A percentile compares a stretch with the other conserved stretches of the same genome.
Evolutionary conservation across 2,329 filamentous ascomycete species (phyloP).

Genomic region (Dryadomyces quercivorus): DNA sequence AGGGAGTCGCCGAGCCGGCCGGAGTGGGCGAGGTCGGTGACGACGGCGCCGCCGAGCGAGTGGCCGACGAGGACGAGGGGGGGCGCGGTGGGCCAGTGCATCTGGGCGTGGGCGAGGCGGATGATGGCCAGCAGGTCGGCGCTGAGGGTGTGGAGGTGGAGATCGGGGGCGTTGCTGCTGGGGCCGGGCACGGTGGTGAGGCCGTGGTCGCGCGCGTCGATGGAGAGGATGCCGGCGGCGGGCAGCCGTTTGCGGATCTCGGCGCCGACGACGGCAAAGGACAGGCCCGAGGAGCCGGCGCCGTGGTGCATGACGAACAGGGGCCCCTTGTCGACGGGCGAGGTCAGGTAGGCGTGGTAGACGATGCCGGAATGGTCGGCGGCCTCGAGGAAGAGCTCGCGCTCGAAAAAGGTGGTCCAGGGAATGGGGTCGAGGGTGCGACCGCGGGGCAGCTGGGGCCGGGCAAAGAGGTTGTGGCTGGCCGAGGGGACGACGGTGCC

Average conservation of each 20-base stretch:
- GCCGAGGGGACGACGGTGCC: conserved; percentile 80
- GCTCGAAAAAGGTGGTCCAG: conserved; percentile 86
- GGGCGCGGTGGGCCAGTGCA: conserved; percentile 65
- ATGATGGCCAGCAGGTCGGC: conserved; percentile 62
- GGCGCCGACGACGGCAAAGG: conserved; percentile 70
- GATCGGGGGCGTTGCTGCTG: conserved; percentile 34
- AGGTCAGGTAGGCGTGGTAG: conserved; percentile 81
- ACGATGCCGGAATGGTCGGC: conserved; percentile 34
- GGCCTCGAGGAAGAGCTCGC: conserved; percentile 64
- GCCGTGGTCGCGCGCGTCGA: conserved; percentile 83
- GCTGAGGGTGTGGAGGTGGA: conserved; percentile 61
- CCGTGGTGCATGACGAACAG: conserved; percentile 93
- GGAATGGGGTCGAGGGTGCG: conserved; percentile 53
- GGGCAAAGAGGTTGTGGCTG: conserved; percentile 60
- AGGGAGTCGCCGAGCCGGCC: conserved; percentile 54
- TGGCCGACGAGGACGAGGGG: conserved; percentile 77
- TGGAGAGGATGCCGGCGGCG: conserved; percentile 67
- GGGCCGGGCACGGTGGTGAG: conserved; percentile 35
- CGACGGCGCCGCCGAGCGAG: conserved; percentile 82
- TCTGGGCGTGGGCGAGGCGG: conserved; percentile 48
- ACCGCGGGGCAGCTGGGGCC: conserved; percentile 43
- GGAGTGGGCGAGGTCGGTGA: conserved; percentile 67
- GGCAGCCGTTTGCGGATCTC: conserved; percentile 70
- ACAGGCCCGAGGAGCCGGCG: conserved; percentile 83
- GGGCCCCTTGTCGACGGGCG: conserved; percentile 61